Base-by-base conservation (phyloP, 495 filamentous ascomycete genomes). In the Delitschia confertaspora region DNA sequence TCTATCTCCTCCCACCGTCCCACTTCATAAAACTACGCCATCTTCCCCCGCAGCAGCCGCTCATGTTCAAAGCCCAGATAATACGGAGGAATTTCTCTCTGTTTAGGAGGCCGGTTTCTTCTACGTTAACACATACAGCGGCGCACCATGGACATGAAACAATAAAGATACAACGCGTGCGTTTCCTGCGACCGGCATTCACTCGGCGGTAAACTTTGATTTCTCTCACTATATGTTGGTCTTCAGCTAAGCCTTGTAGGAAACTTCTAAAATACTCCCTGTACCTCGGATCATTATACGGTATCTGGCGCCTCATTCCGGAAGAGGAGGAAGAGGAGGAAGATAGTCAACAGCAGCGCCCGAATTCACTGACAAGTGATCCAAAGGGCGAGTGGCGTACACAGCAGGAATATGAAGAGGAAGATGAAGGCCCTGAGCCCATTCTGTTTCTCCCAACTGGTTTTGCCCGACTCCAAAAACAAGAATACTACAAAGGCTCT, bases 371-470 rank as follows among this genome's bases (percentile, higher is more conserved):
- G n/a, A n/a, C n/a, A n/a, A n/a, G n/a, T n/a, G 9, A 38, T 20
- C 6, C 17, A 32, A 17, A 18, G 31, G 13, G 33, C 23, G 14
- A 31, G 32, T 2, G n/a, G 9, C 13, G 33, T 31, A 13, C 16
- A 26, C 33, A 56, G 13, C 48, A 41, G 6, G 31, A 31, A n/a
- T 31, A 38, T 6, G 42, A 50, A 4, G 57, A 60, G 25, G 49
- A 50, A 6, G 51, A 48, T 4, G 53, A 60, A 7, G 56, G 59
- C 9, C 57, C 13, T 35, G 50, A 70, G 32, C 60, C 63, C 25
- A 49, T 54, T 9, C 45, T 78, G 1, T 87, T 88, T 52, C 73
- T 88, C 30, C 80, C 82, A 1, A 60, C 87, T 20, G 65, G 69
- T n/a, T 71, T 68, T 57, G 60, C 65, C 56, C 75, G 51, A 36